Evolutionary conservation across 1,284 basidiomycete genomes (phyloP), one percentile per base, ranked within the genome.

Genomic region (Heterobasidion annosum): DNA sequence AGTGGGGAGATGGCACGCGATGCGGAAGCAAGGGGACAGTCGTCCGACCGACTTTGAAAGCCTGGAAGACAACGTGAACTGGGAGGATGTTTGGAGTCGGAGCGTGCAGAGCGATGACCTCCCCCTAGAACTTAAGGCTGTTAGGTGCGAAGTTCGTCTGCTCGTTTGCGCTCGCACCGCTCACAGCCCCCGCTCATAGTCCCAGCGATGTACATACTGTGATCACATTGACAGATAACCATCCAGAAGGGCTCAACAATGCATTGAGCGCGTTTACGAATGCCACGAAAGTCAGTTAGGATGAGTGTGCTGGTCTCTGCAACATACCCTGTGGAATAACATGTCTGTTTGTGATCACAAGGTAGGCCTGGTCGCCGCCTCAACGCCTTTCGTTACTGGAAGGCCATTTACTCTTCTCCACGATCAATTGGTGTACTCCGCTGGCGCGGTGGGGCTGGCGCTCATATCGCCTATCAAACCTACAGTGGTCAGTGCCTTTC

Each of bases 331-430:
- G 13, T 15, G 42, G n/a, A 16, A 18, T 51, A 34, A 32, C 25
- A 15, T 7, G 42, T 19, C 34, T 61, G 37, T 55, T 40, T 25
- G 25, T 32, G 32, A 32, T 35, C 37, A 46, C 12, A 61, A 91
- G 83, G 68, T 90, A 40, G 90, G 90, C 13, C 73, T 93, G 18
- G 67, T 88, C 12, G 85, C 84, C 0, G 77, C 90, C 0, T 85
- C 88, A 0, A 95, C 93, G 0, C 91, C 92, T 0, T 95, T 95
- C 66, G 73, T 92, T 18, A 94, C 91, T 0, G 90, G 89, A 9
- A 73, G 86, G 18, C 86, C 88, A 1, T 81, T 87, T 50, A 94
- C 92, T 0, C 70, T 95, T 1, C 83, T 93, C 59, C 70, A 79
- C 58, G 79, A 83, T 52, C 70, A 72, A 34, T 64, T 73, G 2